Conservation (phyloP, 176 grass and related monocot species). For the Sorghum bicolor region Sorghum_bicolor_NCBIv3 NC_012870.2:3269001-3269500, state of each 20-base stretch:
- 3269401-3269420: neutral
- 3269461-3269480: neutral
- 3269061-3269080: neutral
- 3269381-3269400: neutral
- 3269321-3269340: neutral
- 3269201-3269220: constrained; percentile 31
- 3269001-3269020: neutral
- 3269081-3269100: neutral
- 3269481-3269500: neutral
- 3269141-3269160: constrained; percentile 49
- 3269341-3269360: neutral
- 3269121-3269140: neutral
- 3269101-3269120: neutral
- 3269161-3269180: constrained; percentile 58
- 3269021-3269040: neutral
- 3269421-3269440: neutral
- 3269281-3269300: neutral
- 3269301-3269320: neutral
- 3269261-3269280: neutral
- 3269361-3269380: neutral
- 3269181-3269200: constrained; percentile 54
- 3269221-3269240: constrained; percentile 57
- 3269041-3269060: neutral
- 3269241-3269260: constrained; percentile 60
- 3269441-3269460: neutral